Conservation (phyloP, 805 yeast species). For the Pichia membranifaciens region DNA sequence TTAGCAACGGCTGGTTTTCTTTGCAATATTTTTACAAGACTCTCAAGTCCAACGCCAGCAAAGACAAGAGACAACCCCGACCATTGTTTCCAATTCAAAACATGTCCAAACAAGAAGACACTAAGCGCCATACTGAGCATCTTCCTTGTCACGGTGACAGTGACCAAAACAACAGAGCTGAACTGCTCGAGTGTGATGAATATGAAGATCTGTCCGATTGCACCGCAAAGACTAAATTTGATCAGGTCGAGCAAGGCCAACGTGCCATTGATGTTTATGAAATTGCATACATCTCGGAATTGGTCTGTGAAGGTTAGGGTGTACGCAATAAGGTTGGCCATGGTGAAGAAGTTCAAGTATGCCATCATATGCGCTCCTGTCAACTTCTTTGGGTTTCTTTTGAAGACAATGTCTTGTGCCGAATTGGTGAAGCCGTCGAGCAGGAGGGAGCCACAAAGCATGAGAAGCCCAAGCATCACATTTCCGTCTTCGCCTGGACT, state of each 20-base stretch:
- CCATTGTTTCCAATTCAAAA: conserved; percentile 62
- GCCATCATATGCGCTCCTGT: conserved; percentile 90
- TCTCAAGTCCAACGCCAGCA: conserved; percentile 80
- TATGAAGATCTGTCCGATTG: conserved; percentile 91
- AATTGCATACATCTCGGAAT: conserved; percentile 40
- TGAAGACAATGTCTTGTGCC: conserved; percentile 82
- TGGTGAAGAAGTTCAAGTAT: conserved; percentile 45
- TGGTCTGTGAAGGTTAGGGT: conserved; percentile 44
- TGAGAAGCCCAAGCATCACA: conserved; percentile 49
- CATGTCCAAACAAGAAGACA: conserved; percentile 82
- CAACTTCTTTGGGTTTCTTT: conserved; percentile 33
- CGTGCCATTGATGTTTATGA: conserved; percentile 45
- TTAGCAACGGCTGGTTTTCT: not conserved
- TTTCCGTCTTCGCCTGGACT: conserved; percentile 52
- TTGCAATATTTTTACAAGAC: conserved; percentile 38
- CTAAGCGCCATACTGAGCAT: conserved; percentile 93
- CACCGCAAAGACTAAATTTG: conserved; percentile 71
- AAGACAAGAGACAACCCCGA: conserved; percentile 74
- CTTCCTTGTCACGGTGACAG: conserved; percentile 93
- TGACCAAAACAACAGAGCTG: conserved; percentile 79
- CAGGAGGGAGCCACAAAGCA: conserved; percentile 57
- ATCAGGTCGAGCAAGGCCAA: conserved; percentile 52
- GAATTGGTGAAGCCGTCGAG: conserved; percentile 92
- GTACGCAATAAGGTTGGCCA: conserved; percentile 44
- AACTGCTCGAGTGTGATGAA: conserved; percentile 77